Evolutionary conservation across 257 asterid species (phyloP).

Genomic region (Salvia rosmarinus): DNA sequence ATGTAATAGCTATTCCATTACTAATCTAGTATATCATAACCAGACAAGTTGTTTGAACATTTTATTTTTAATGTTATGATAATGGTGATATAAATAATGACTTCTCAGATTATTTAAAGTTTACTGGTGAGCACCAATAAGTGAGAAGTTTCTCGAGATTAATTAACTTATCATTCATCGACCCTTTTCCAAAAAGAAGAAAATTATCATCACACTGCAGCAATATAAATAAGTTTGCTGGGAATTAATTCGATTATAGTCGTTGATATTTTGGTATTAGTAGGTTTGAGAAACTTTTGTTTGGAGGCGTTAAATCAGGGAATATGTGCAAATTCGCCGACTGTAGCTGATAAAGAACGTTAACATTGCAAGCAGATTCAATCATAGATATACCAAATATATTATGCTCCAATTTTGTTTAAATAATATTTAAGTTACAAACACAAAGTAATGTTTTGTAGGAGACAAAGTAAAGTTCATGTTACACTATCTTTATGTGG

Average conservation of each 20-base stretch:
- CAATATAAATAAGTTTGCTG: not conserved
- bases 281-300: not conserved
- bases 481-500: no score
- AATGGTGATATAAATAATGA: not conserved
- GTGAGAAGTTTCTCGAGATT: not conserved
- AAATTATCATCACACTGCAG: no score
- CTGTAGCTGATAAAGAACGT: not conserved
- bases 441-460: no score
- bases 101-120: not conserved
- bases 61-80: conserved; percentile 1
- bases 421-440: no score
- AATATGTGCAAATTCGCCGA: not conserved
- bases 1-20: conserved; percentile 14
- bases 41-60: not conserved
- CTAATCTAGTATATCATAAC: not conserved
- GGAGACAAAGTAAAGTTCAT: no score
- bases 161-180: no score
- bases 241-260: conserved; percentile 9
- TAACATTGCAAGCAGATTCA: not conserved
- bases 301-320: not conserved
- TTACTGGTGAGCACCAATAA: conserved; percentile 6
- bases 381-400: not conserved
- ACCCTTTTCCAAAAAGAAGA: no score
- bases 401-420: no score
- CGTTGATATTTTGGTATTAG: not conserved